These are phyloP conservation scores for Ophiostoma australiae DNA, from an alignment of 2,329 filamentous ascomycete species.

Conservation along the genomic window DNA sequence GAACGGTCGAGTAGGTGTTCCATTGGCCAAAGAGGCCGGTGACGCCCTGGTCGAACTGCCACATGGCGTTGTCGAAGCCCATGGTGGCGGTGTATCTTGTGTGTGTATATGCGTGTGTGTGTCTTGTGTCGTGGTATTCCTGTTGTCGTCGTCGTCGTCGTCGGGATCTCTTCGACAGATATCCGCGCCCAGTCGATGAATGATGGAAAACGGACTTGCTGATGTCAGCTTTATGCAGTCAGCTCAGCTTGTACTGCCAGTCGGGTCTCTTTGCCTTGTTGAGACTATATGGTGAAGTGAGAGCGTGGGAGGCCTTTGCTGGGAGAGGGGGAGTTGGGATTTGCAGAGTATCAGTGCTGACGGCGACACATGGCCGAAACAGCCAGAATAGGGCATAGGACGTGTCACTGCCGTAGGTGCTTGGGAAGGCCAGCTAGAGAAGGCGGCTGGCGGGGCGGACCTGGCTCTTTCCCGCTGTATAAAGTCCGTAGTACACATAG, in stretches of 20 bases:
- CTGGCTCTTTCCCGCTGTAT: slow-evolving; percentile 9
- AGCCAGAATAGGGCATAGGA: background rate
- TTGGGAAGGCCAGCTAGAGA: background rate
- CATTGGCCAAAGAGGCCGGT: slow-evolving; percentile 69
- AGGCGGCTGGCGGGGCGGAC: background rate
- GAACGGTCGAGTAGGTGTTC: slow-evolving; percentile 71
- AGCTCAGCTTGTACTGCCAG: background rate
- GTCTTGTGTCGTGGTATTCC: background rate
- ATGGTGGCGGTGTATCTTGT: slow-evolving; percentile 30
- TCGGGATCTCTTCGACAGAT: background rate
- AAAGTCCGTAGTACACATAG: background rate
- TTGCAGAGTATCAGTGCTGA: background rate
- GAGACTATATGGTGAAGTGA: background rate
- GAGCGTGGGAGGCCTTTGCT: background rate
- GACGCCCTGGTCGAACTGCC: slow-evolving; percentile 66
- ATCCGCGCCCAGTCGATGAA: background rate
- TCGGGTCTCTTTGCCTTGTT: background rate
- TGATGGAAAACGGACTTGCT: background rate
- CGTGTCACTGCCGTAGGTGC: background rate
- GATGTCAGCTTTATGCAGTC: background rate
- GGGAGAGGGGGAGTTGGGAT: background rate
- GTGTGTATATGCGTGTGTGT: background rate
- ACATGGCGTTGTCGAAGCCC: slow-evolving; percentile 53
- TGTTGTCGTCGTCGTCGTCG: background rate
- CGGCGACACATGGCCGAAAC: slow-evolving; percentile 1